Conservation (phyloP, 495 filamentous ascomycete species). For the Glutinoglossum americanum region DNA sequence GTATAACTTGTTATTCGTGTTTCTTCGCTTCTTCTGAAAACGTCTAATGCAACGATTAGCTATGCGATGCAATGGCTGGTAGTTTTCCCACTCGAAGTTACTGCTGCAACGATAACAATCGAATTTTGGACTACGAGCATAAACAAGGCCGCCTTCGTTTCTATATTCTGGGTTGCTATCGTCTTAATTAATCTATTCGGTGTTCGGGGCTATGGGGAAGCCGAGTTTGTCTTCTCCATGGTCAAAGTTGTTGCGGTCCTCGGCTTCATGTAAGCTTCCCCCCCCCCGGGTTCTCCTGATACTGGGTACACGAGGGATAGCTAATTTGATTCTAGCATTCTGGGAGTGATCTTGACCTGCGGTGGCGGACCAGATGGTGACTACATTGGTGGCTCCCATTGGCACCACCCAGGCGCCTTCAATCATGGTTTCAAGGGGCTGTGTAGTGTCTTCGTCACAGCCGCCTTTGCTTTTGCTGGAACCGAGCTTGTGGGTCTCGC, state of each 20-base stretch:
- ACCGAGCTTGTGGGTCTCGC: conserved; percentile 88
- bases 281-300: not conserved
- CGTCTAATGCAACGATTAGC: not conserved
- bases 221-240: conserved; percentile 52
- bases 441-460: conserved; percentile 82
- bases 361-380: conserved; percentile 54
- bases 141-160: conserved; percentile 45
- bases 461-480: conserved; percentile 79
- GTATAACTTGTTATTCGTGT: conserved; percentile 12
- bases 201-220: conserved; percentile 46
- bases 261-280: conserved; percentile 55
- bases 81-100: conserved; percentile 73
- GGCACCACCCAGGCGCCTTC: conserved; percentile 74
- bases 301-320: not conserved
- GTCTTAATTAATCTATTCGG: conserved; percentile 44
- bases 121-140: conserved; percentile 50
- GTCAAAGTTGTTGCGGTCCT: conserved; percentile 74
- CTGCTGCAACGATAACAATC: conserved; percentile 75
- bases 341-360: conserved; percentile 58
- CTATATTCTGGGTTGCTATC: conserved; percentile 53
- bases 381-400: conserved; percentile 72
- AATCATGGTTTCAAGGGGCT: conserved; percentile 85
- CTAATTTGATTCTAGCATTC: conserved; percentile 26
- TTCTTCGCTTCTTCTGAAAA: not conserved
- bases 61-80: conserved; percentile 91